Conservation (phyloP, 2,329 filamentous ascomycete species). For the Fusarium newnesense region DNA sequence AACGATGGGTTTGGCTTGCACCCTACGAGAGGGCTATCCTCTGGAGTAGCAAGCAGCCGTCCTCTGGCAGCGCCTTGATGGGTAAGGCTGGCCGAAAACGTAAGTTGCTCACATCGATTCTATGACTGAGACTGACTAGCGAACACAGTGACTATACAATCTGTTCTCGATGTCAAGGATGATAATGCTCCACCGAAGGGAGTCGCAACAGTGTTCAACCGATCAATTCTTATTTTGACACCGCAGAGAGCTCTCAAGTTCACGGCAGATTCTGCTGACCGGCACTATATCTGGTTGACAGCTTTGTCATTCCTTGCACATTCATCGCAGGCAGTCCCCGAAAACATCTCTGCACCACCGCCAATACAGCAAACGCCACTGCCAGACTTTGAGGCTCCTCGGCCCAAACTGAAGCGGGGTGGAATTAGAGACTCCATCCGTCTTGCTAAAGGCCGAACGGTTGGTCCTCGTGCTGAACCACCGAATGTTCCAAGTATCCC, state of each 20-base stretch:
- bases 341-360: conserved; percentile 69
- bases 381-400: conserved; percentile 63
- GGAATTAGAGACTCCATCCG: conserved; percentile 89
- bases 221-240: conserved; percentile 94
- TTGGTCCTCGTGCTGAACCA: conserved; percentile 55
- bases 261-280: conserved; percentile 82
- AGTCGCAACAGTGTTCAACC: conserved; percentile 75
- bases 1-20: conserved; percentile 98
- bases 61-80: conserved; percentile 84
- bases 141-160: conserved; percentile 85
- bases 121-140: conserved; percentile 45
- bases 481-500: conserved; percentile 65
- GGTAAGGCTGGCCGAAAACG: conserved; percentile 95
- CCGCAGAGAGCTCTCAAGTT: conserved; percentile 95
- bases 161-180: conserved; percentile 95
- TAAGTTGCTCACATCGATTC: conserved; percentile 62
- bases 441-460: conserved; percentile 78
- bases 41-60: conserved; percentile 98
- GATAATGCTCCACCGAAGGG: conserved; percentile 86
- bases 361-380: conserved; percentile 55
- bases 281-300: conserved; percentile 95
- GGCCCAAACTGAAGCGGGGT: conserved; percentile 58
- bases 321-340: conserved; percentile 82
- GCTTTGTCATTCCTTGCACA: conserved; percentile 95
- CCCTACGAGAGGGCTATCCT: conserved; percentile 96